Percentiles rank a stretch among this genome's conserved stretches.
Evolutionary conservation across 2,329 filamentous ascomycete species (phyloP).

Genomic region (Apiospora aurea): DNA sequence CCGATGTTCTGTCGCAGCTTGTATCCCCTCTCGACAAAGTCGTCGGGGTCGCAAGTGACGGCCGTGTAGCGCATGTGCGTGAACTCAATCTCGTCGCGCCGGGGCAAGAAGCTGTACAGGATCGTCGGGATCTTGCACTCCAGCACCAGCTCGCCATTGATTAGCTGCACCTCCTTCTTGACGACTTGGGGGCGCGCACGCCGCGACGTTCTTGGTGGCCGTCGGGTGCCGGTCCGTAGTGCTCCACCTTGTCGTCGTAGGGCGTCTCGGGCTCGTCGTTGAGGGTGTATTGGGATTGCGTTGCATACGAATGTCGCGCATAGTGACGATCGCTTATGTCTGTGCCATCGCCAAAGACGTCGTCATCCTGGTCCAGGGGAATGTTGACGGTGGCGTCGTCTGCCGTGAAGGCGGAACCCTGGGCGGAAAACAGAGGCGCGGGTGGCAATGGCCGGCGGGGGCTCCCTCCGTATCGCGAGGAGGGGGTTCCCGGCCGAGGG

Average conservation of each 20-base stretch:
- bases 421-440: constrained; percentile 79
- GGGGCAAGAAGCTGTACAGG: constrained; percentile 93
- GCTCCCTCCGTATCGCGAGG: constrained; percentile 86
- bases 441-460: constrained; percentile 87
- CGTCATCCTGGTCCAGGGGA: constrained; percentile 70
- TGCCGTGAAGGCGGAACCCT: constrained; percentile 60
- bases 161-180: constrained; percentile 92
- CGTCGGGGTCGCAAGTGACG: constrained; percentile 88
- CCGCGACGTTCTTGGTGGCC: constrained; percentile 89
- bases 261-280: constrained; percentile 51
- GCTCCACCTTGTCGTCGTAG: constrained; percentile 68
- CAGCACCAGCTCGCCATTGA: constrained; percentile 96
- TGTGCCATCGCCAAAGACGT: constrained; percentile 69
- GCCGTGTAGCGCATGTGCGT: constrained; percentile 97
- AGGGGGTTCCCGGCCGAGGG: constrained; percentile 88
- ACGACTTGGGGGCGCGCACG: constrained; percentile 84
- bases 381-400: constrained; percentile 78
- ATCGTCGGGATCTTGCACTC: constrained; percentile 99
- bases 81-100: constrained; percentile 93
- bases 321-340: constrained; percentile 59
- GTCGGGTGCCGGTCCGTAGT: constrained; percentile 87
- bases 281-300: constrained; percentile 60
- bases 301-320: constrained; percentile 65
- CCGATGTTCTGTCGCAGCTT: constrained; percentile 91
- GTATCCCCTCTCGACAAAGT: constrained; percentile 89